A percentile compares a stretch with the other conserved stretches of the same genome.
Evolutionary conservation across 495 filamentous ascomycete genomes (phyloP).

Genomic region (Aspergillus nidulans): DNA sequence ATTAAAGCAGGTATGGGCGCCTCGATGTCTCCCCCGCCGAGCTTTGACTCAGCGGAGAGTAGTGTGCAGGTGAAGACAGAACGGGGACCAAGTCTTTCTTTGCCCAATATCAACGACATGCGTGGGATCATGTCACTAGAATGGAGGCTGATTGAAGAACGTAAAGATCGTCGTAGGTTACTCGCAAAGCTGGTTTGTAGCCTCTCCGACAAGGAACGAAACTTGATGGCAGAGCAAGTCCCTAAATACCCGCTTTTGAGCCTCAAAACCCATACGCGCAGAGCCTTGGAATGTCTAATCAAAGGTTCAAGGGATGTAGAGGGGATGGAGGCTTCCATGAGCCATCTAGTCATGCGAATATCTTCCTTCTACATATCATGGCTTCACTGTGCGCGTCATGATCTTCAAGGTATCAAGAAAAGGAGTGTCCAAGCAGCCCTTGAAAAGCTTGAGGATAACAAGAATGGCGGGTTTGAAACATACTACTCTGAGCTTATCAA

Average conservation of each 20-base stretch:
- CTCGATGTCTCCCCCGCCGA: conserved; percentile 18
- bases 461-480: conserved; percentile 10
- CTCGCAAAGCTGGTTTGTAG: conserved; percentile 23
- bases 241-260: conserved; percentile 5
- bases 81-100: not conserved
- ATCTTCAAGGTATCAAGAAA: conserved; percentile 17
- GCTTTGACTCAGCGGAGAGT: conserved; percentile 1
- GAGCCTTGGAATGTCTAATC: conserved; percentile 12
- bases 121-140: conserved; percentile 18
- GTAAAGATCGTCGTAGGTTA: conserved; percentile 30
- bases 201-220: conserved; percentile 16
- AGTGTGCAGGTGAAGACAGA: not conserved
- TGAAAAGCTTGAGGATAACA: conserved; percentile 16
- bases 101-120: conserved; percentile 26
- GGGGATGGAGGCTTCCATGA: conserved; percentile 12
- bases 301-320: conserved; percentile 5
- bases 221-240: conserved; percentile 8
- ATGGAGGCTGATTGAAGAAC: conserved; percentile 22
- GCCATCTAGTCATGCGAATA: conserved; percentile 25
- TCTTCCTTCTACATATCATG: conserved; percentile 38
- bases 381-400: conserved; percentile 26
- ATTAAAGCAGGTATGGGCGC: not conserved
- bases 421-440: conserved; percentile 16
- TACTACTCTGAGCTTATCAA: conserved; percentile 23
- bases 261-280: conserved; percentile 2